Base-by-base conservation (phyloP, 2,329 filamentous ascomycete genomes). In the Cladosporium velox region DNA sequence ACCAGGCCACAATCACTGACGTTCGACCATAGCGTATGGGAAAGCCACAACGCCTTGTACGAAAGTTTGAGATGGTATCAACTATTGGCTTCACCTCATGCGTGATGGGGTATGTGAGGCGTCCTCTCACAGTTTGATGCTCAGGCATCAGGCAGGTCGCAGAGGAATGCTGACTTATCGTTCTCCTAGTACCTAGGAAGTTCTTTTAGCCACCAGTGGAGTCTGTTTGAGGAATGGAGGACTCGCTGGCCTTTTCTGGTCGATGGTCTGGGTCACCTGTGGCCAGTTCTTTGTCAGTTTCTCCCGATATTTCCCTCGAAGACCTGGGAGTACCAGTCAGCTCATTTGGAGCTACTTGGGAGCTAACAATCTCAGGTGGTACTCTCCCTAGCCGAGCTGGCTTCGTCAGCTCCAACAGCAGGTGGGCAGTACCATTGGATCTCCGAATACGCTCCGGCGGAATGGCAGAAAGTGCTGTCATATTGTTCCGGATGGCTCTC, bases 361-460 rank as follows among this genome's bases (percentile, higher is more conserved):
- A 24, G 24, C 24, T 24, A 24, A 24, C 24, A 24, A 24, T 24
- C 24, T 3, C 26, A 64, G 61, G 61, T 78, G 12, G 71, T 77
- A 10, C 64, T 77, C 4, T 75, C 72, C 1, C 66, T 78, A 35
- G 76, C 76, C 1, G 76, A 79, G 67, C 73, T 78, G 70, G 70
- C 73, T 11, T 73, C 70, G 2, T 77, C 77, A 67, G 71, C 72
- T 6, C 74, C 74, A 26, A 68, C 66, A 24, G 68, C 69, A 18
- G 72, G 72, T 11, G 72, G 74, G 6, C 72, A 75, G 35, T 75
- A 72, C 44, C 72, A 75, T 65, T 74, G 72, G 75, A 71, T 74
- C 15, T 70, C 67, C 28, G 74, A 77, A 55, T 75, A 76, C 41
- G 73, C 74, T 11, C 74, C 74, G 3, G 68, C 70, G 4, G 21